These are phyloP conservation scores for Talaromyces piceae DNA, from an alignment of 2,329 filamentous ascomycete genomes.

Conservation along the genomic window DNA sequence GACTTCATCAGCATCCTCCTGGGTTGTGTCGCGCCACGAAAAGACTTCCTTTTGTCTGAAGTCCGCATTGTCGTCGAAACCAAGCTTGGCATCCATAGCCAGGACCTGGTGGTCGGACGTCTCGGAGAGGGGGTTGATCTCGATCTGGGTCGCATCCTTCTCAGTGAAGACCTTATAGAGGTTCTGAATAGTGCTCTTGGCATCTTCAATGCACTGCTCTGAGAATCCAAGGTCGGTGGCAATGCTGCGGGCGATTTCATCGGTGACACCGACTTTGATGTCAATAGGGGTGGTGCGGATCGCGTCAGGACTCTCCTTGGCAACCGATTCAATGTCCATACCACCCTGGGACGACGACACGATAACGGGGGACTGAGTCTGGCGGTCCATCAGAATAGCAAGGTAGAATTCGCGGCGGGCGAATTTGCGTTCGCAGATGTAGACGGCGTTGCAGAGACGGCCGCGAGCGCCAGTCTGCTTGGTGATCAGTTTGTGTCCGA, in stretches of 20 bases:
- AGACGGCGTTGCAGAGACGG: constrained; percentile 93
- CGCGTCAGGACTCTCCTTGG: constrained; percentile 93
- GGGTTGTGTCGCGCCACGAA: constrained; percentile 82
- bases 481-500: constrained; percentile 98
- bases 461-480: constrained; percentile 96
- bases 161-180: constrained; percentile 98
- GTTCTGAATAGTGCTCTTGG: constrained; percentile 95
- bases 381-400: constrained; percentile 95
- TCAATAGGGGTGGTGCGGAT: constrained; percentile 91
- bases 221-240: constrained; percentile 92
- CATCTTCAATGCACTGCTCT: constrained; percentile 92
- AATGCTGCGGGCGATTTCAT: constrained; percentile 86
- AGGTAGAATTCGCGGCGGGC: constrained; percentile 98
- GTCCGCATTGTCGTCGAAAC: constrained; percentile 97
- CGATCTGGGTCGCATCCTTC: constrained; percentile 97
- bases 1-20: constrained; percentile 97
- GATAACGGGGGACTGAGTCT: constrained; percentile 83
- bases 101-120: constrained; percentile 97
- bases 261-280: constrained; percentile 90
- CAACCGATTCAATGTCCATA: constrained; percentile 98
- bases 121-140: constrained; percentile 98
- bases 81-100: constrained; percentile 99
- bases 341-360: constrained; percentile 97
- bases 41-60: constrained; percentile 98
- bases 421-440: constrained; percentile 99